A percentile compares a stretch with the other conserved stretches of the same genome.
Conservation (phyloP, 139 green algal genomes). For the Marvania coccoides region DNA sequence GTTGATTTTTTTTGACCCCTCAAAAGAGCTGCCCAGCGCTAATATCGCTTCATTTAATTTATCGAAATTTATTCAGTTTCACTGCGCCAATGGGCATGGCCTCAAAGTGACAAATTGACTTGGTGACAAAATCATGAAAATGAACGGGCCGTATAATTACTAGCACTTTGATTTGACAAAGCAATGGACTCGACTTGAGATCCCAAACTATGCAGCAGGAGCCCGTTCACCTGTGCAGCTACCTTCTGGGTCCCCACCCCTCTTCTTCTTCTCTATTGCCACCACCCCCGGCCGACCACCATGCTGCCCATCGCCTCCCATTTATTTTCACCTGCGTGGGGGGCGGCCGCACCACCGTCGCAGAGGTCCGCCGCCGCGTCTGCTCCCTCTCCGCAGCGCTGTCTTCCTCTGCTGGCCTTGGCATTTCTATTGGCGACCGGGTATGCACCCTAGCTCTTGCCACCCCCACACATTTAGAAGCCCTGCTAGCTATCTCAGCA, state of each 20-base stretch:
- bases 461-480: conserved; percentile 32
- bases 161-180: too few relatives aligned
- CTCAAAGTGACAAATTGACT: too few relatives aligned
- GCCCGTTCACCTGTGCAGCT: background rate
- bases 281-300: background rate
- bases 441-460: conserved; percentile 33
- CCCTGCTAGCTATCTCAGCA: conserved; percentile 46
- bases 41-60: too few relatives aligned
- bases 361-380: background rate
- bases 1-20: too few relatives aligned
- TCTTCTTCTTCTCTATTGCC: too few relatives aligned
- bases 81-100: too few relatives aligned
- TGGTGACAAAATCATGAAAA: too few relatives aligned
- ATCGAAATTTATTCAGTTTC: too few relatives aligned
- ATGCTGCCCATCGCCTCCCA: background rate
- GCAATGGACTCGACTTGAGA: too few relatives aligned
- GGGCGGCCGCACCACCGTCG: background rate
- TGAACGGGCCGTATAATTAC: too few relatives aligned
- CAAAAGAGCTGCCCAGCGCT: too few relatives aligned
- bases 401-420: background rate
- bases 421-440: conserved; percentile 24
- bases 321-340: background rate
- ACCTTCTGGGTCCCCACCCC: background rate
- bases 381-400: too few relatives aligned
- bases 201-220: background rate